Evolutionary conservation across 2,329 filamentous ascomycete genomes (phyloP).

Genomic region (Fusarium palustre): DNA sequence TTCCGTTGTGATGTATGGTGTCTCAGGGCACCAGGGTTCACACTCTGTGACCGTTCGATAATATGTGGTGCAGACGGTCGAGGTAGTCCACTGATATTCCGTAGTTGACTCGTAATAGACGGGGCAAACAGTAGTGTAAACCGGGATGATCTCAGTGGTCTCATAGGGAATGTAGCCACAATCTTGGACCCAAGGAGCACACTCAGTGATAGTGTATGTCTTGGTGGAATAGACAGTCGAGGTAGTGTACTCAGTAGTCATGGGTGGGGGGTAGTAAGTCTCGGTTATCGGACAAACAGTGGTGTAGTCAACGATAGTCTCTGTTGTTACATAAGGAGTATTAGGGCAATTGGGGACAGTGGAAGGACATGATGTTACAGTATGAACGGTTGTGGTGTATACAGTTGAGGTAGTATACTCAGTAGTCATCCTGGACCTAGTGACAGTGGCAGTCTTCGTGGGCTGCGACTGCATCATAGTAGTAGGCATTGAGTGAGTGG

Average conservation of each 20-base stretch:
- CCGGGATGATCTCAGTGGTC: conserved; percentile 20
- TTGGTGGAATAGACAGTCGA: conserved; percentile 29
- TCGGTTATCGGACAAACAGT: conserved; percentile 14
- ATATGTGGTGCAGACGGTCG: conserved; percentile 32
- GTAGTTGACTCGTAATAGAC: background rate
- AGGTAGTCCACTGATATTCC: conserved; percentile 2
- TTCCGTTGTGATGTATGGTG: conserved; percentile 6
- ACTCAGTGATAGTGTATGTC: conserved; percentile 21
- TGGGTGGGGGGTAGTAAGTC: background rate
- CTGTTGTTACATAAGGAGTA: conserved; percentile 26
- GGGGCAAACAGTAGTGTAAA: conserved; percentile 21
- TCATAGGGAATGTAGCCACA: conserved; percentile 13
- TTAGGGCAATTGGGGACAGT: conserved; percentile 33
- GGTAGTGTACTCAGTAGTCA: conserved; percentile 15
- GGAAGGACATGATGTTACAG: background rate
- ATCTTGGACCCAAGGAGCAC: conserved; percentile 1
- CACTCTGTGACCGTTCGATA: conserved; percentile 35
- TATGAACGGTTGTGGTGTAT: conserved; percentile 36
- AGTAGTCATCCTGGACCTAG: conserved; percentile 6
- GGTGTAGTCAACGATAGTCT: conserved; percentile 39
- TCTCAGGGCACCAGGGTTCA: background rate
- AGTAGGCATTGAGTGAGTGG: too few relatives aligned
- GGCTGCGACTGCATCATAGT: background rate
- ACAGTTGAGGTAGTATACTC: conserved; percentile 28
- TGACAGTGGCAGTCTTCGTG: background rate